Evolutionary conservation across 169 alveolate genomes (phyloP), one percentile per base, ranked within the genome.

Genomic region (Cryptosporidium sp.): DNA sequence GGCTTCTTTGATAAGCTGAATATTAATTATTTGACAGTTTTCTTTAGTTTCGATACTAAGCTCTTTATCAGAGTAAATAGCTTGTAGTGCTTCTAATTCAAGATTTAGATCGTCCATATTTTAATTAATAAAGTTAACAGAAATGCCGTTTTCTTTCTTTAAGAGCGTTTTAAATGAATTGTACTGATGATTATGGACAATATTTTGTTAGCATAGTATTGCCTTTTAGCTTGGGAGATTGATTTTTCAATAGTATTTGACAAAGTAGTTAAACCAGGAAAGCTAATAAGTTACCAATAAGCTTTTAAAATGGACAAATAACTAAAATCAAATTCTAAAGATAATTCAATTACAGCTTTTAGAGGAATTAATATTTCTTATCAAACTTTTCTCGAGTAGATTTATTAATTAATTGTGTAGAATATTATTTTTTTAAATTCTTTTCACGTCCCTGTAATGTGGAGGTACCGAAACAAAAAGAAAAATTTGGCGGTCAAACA

Each of bases 41-140:
- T 62, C 89, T 23, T 35, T 73, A n/a, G 68, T 56, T 60, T 80
- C 89, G 44, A 42, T 42, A 8, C 39, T 12, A 7, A 80, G 65
- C 56, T 61, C 89, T 31, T 80, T 51, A n/a, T 62, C 69, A 44
- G 89, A 44, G 68, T 80, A 80, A 60, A 80, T 80, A 9, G 89
- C 73, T 45, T 61, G 56, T 26, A 80, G 65, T 23, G 89, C 89
- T 44, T 80, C 89, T 7, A 80, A 29, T 62, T 80, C 89, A 42
- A 80, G 75, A 44, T 39, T 65, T 16, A 60, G 37, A 18, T 80
- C 89, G 21, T 80, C 89, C 73, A 80, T 62, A 21, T n/a, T 60
- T 56, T 56, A 42, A 42, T 42, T 6, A 42, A 42, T 42, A 42
- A 12, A 7, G 48, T 23, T 53, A 5, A 53, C 33, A 18, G 21